Conservation (phyloP, 2,329 filamentous ascomycete species). For the Pseudovirgaria hyperparasitica region DNA sequence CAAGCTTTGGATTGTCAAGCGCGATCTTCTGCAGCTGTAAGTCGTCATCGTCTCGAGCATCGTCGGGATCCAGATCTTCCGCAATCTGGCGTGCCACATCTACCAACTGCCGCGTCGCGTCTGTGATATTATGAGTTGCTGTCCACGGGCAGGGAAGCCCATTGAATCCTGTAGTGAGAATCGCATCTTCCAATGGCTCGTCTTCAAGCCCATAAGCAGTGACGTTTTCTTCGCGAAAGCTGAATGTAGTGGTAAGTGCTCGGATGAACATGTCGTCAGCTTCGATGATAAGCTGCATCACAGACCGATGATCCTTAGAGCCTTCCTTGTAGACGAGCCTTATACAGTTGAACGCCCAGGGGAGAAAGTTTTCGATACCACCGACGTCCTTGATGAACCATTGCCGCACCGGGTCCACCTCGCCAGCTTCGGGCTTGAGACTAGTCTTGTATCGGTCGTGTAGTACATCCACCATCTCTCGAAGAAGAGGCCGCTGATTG, state of each 20-base stretch:
- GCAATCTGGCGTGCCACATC: conserved; percentile 28
- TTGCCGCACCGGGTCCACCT: conserved; percentile 67
- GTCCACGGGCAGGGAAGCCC: conserved; percentile 78
- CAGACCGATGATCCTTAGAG: conserved; percentile 38
- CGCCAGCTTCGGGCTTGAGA: conserved; percentile 49
- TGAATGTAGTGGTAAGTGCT: conserved; percentile 49
- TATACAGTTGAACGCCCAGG: conserved; percentile 67
- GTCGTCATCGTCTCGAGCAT: too few relatives aligned
- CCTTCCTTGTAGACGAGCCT: conserved; percentile 57
- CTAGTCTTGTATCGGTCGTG: conserved; percentile 64
- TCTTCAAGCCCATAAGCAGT: conserved; percentile 58
- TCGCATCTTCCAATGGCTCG: conserved; percentile 43
- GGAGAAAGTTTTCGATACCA: conserved; percentile 60
- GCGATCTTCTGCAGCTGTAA: too few relatives aligned
- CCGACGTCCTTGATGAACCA: conserved; percentile 62
- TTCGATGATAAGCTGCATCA: conserved; percentile 42
- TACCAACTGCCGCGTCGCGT: conserved; percentile 25
- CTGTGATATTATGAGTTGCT: conserved; percentile 41
- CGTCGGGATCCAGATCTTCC: conserved; percentile 19
- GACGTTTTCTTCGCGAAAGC: conserved; percentile 60
- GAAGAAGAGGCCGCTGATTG: conserved; percentile 56
- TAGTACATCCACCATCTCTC: conserved; percentile 63
- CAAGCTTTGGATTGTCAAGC: conserved; percentile 33
- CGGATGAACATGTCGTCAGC: conserved; percentile 62
- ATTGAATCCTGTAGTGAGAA: conserved; percentile 44